A percentile compares a stretch with the other conserved stretches of the same genome.
phyloP scores from a whole-genome alignment of 371 early-diverging fungal species.

The Lichtheimia hyalospora region DNA sequence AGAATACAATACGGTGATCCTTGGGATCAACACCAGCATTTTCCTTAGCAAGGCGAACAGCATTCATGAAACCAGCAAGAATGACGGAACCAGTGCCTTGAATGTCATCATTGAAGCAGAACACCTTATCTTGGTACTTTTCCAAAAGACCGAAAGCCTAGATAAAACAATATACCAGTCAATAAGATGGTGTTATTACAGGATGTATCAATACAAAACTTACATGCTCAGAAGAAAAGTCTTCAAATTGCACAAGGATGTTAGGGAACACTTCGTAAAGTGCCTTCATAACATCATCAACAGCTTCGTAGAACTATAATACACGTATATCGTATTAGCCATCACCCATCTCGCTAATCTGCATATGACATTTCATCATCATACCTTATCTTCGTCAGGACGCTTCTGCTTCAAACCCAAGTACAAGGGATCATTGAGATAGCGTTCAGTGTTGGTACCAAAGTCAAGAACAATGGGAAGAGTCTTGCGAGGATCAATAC shows the following conservation, averaged over 20 bases:
- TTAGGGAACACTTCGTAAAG: constrained; percentile 72
- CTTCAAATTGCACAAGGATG: constrained; percentile 89
- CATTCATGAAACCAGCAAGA: constrained; percentile 88
- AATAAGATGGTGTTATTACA: background rate
- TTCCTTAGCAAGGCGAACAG: constrained; percentile 55
- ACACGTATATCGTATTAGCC: background rate
- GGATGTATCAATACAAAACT: background rate
- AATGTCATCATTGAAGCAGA: constrained; percentile 72
- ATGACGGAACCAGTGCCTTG: constrained; percentile 91
- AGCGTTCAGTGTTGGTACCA: constrained; percentile 81
- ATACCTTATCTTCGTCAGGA: constrained; percentile 59
- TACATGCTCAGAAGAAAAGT: constrained; percentile 84
- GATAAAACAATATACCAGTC: background rate
- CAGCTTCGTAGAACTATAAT: constrained; percentile 68
- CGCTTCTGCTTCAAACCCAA: constrained; percentile 78
- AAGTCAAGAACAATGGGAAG: constrained; percentile 88
- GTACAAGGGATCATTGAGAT: constrained; percentile 81
- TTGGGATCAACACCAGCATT: constrained; percentile 57
- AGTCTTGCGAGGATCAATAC: constrained; percentile 82
- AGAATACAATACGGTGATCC: constrained; percentile 85
- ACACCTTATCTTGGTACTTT: constrained; percentile 62
- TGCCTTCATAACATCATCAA: constrained; percentile 76
- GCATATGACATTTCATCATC: background rate
- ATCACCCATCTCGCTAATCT: background rate
- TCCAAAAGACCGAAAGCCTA: constrained; percentile 70